phyloP scores from a whole-genome alignment of 2,329 filamentous ascomycete genomes.

The Ceratocystis albifundus region DNA sequence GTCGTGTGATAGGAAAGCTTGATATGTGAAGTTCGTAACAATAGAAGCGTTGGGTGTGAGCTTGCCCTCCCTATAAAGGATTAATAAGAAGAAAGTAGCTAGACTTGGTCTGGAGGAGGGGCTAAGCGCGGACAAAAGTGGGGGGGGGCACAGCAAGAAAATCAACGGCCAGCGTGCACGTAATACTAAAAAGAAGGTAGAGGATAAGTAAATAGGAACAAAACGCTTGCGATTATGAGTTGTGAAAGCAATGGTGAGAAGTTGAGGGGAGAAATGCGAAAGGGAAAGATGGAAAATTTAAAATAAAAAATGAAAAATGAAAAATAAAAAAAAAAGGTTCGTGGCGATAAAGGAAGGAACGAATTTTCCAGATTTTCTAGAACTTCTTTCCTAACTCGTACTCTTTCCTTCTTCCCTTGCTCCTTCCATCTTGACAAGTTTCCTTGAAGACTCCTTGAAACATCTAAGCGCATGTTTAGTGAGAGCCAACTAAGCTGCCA shows the following conservation, averaged over 20 bases:
- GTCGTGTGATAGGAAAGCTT: not conserved
- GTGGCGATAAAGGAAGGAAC: not conserved
- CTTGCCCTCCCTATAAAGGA: not conserved
- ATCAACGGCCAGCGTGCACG: slow-evolving; percentile 3
- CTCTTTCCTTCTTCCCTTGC: not conserved
- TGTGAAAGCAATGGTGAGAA: not conserved
- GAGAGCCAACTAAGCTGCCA: not conserved
- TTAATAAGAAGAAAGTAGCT: not conserved
- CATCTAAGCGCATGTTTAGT: slow-evolving; percentile 17
- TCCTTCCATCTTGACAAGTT: slow-evolving; percentile 3
- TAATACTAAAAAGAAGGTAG: slow-evolving; percentile 7
- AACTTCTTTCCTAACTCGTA: not conserved
- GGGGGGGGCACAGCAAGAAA: not conserved
- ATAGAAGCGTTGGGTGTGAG: not conserved
- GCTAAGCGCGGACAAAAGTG: slow-evolving; percentile 10
- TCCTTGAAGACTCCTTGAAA: slow-evolving; percentile 21
- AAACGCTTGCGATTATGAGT: not conserved
- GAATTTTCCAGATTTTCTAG: not conserved
- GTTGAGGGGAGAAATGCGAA: not conserved
- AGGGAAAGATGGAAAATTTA: no score
- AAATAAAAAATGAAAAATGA: no score
- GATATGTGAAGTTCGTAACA: not conserved
- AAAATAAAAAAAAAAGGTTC: slow-evolving; percentile 13
- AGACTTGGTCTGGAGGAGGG: slow-evolving; percentile 1
- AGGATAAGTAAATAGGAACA: not conserved